Base-by-base conservation (phyloP, 1,284 basidiomycete genomes). In the Heterobasidion parviporum region DNA sequence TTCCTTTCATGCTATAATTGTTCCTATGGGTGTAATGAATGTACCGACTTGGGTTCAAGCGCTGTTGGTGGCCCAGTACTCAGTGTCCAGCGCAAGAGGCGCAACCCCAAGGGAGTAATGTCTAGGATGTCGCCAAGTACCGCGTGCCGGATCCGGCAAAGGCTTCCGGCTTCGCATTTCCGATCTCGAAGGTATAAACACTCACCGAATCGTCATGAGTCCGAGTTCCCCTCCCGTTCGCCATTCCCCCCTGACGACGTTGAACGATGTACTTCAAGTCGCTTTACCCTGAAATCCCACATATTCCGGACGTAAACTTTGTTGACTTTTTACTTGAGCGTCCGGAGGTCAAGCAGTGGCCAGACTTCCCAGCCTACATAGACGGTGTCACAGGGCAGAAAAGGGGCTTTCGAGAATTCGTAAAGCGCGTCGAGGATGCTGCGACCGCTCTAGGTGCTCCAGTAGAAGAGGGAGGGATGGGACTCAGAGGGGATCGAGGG, bases 261-360 rank as follows among this genome's bases (percentile, higher is more conserved):
- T 12, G 12, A 41, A n/a, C 38, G 10, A 41, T 41, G 38, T 41
- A 41, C n/a, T n/a, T 41, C 12, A n/a, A n/a, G 38, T 41, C 38
- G 38, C 38, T 41, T n/a, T 41, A 41, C n/a, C 38, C 10, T 41
- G 12, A 10, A 12, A n/a, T 41, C n/a, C 38, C 38, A n/a, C 12
- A 41, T 41, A 12, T 41, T n/a, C n/a, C 38, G 4, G n/a, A 41
- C n/a, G 7, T 41, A 32, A 90, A 90, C 62, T 71, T 77, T 34
- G 77, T 86, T 63, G 68, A 84, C 56, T 56, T 81, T 52, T 68
- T 86, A 51, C 78, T 87, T 64, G 68, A 74, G 15, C 75, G 79
- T 0, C 78, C 79, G 0, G 80, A 78, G 3, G 76, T 82, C 61
- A 68, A 67, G 0, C 57, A 68, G 36, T 81, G 81, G 74, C 71